These are phyloP conservation scores for Erodium texanum DNA, from an alignment of 441 rosid genomes.

Conservation along the genomic window DNA sequence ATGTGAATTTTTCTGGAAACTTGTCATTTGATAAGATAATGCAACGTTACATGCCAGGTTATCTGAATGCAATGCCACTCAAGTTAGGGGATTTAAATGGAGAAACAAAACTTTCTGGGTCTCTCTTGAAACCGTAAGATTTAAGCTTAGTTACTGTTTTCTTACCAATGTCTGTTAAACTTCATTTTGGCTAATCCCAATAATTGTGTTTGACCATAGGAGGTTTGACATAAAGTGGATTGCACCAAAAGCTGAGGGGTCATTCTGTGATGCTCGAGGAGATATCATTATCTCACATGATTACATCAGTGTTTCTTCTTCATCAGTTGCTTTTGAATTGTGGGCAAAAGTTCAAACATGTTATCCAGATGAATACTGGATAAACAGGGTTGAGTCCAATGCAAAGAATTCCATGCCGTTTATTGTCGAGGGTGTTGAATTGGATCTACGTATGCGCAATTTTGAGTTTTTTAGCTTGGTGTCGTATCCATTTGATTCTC, in stretches of 20 bases:
- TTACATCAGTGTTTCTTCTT: slow-evolving; percentile 66
- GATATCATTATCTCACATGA: slow-evolving; percentile 90
- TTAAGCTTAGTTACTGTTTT: slow-evolving; percentile 11
- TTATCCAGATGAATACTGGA: slow-evolving; percentile 53
- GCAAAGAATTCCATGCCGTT: slow-evolving; percentile 49
- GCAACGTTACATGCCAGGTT: slow-evolving; percentile 63
- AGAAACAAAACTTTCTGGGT: slow-evolving; percentile 95
- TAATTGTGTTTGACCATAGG: slow-evolving; percentile 36
- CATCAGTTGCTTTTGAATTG: slow-evolving; percentile 85
- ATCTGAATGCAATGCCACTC: slow-evolving; percentile 57
- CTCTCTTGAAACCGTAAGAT: slow-evolving; percentile 88
- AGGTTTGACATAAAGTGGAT: slow-evolving; percentile 97
- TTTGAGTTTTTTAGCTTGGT: slow-evolving; percentile 94
- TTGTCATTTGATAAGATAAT: slow-evolving; percentile 69
- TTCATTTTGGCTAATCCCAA: slow-evolving; percentile 20
- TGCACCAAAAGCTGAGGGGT: slow-evolving; percentile 98
- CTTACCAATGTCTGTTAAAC: slow-evolving; percentile 7
- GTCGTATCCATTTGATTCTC: slow-evolving; percentile 92
- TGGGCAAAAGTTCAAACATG: slow-evolving; percentile 71
- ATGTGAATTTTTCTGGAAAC: slow-evolving; percentile 91
- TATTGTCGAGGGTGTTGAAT: slow-evolving; percentile 82
- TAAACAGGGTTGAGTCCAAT: slow-evolving; percentile 35
- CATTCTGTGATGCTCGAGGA: slow-evolving; percentile 96
- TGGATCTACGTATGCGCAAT: slow-evolving; percentile 93
- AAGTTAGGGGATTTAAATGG: slow-evolving; percentile 87